Evolutionary conservation across 129 eudicot species (phyloP), one percentile per base, ranked within the genome.

Genomic region (Glebionis coronaria): DNA sequence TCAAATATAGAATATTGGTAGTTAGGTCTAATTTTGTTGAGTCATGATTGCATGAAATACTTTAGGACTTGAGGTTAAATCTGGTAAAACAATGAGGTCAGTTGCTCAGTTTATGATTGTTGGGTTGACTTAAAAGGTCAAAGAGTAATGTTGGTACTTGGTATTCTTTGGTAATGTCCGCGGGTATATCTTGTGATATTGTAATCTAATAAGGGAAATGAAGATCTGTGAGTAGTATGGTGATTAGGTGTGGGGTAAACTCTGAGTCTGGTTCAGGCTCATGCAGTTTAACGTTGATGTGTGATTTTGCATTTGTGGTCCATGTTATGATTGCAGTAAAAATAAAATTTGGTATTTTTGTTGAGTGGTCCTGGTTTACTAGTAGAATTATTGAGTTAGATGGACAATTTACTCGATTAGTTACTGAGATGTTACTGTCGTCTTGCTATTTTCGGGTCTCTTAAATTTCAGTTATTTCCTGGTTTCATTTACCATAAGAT

Each of bases 371-470:
- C 80, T 62, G 18, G 56, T 54, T 35, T 51, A 35, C 44, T 12
- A 23, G 56, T 47, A 65, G 56, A 64, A 73, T 56, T 35, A 35
- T 31, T 44, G 57, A 23, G 23, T 40, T 12, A 29, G 16, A 56
- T 63, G 65, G 51, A 64, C 66, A 28, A 55, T 64, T 35, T 9
- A 73, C 50, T 27, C 56, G 52, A 44, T 60, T 18, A 25, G 75
- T 76, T 68, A 68, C 70, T 69, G 72, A 49, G 63, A n/a, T 16
- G 78, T 74, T 65, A 65, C 61, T 74, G 69, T 31, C 75, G 9
- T 15, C 8, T 61, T 61, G 18, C 47, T 56, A 56, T 56, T 62
- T 72, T 14, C 64, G 44, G 29, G 11, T 50, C 31, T 38, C 4
- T 5, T 10, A 3, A 38, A 27, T 28, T 66, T 28, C 29, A 20